Base-by-base conservation (phyloP, 2,329 filamentous ascomycete genomes). In the Venturiaceae sp. region DNA sequence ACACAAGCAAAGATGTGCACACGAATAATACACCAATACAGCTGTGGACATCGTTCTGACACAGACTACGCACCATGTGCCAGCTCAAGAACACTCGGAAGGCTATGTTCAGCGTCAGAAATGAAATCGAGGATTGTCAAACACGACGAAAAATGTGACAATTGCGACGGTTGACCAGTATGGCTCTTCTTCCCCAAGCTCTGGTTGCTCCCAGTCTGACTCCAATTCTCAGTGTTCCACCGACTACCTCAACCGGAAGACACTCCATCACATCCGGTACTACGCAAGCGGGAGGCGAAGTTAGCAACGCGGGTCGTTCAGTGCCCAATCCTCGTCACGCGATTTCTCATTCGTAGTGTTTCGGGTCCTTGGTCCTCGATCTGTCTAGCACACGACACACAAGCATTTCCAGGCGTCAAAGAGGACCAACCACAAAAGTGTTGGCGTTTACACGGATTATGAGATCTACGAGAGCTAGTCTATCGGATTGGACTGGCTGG, bases 81-180 rank as follows among this genome's bases (percentile, higher is more conserved):
- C n/a, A 71, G 69, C 13, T 78, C 75, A 55, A 73, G 72, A 67
- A 69, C 59, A 26, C 26, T 13, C 7, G 60, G 60, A 26, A 5
- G 5, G 33, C 67, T 60, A 65, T 68, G n/a, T 66, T 66, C 44
- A 77, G 74, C 68, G 66, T 26, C 66, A 57, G 71, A 69, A 57
- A 64, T 69, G 63, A 77, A 73, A 60, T 70, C 70, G 60, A 75
- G 74, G 63, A 70, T 66, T 19, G 69, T 78, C 67, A 74, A 74
- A 64, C 75, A 78, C 65, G 74, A 75, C 56, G 73, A 75, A 62
- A 77, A 75, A 63, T 79, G 76, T 62, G 71, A 74, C 62, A 65
- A 66, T 46, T 78, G 76, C 64, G 74, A 75, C 61, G 71, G 72
- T 63, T 76, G 71, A 71, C 68, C 67, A 68, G 70, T 71, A 69